Percentiles rank a stretch among this genome's conserved stretches.
Evolutionary conservation across 2,329 filamentous ascomycete genomes (phyloP).

Genomic region (Cercospora sojina): DNA sequence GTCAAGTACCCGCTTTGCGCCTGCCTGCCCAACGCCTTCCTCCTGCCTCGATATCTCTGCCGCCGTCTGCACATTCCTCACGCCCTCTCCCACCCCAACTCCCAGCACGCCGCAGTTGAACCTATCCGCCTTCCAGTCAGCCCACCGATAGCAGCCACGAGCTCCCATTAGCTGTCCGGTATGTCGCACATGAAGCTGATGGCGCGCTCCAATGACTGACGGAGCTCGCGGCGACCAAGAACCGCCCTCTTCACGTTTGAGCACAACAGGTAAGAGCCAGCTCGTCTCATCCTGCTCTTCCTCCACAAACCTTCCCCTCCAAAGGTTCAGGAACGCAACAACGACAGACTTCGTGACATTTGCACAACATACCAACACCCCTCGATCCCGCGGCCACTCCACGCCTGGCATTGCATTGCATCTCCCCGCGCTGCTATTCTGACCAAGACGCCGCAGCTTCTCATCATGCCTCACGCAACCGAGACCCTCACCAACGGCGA

Average conservation of each 20-base stretch:
- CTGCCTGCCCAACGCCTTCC: neutral
- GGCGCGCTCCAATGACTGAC: neutral
- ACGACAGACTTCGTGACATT: neutral
- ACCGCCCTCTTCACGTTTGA: neutral
- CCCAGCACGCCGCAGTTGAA: neutral
- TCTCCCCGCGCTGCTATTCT: neutral
- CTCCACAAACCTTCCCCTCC: neutral
- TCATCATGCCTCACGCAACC: constrained; percentile 52
- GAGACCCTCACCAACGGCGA: constrained; percentile 51
- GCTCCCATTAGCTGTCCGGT: neutral
- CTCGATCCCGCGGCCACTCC: neutral
- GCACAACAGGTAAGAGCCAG: neutral
- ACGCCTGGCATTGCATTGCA: neutral
- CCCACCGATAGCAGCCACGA: neutral
- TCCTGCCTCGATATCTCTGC: neutral
- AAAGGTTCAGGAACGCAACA: neutral
- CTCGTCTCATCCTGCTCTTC: neutral
- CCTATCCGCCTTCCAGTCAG: neutral
- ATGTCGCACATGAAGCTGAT: neutral
- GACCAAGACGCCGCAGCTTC: neutral
- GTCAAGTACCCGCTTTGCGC: neutral
- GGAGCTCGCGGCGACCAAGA: neutral
- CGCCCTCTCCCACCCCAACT: neutral
- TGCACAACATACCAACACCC: neutral
- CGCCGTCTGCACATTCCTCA: neutral